These are phyloP conservation scores for Lantana camara DNA, from an alignment of 257 asterid species.

Conservation along the genomic window DNA sequence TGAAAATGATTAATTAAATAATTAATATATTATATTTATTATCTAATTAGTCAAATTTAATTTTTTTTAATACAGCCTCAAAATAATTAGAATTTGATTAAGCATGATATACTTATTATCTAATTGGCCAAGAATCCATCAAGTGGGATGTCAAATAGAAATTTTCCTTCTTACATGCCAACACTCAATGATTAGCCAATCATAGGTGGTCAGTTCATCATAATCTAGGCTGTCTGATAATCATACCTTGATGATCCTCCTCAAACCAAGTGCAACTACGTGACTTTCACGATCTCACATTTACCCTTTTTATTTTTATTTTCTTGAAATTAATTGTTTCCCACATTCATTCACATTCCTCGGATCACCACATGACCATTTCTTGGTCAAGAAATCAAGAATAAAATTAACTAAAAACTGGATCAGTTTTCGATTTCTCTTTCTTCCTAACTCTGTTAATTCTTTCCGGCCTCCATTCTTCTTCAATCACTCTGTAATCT, in stretches of 20 bases:
- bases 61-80: too few species aligned
- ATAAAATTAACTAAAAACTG: too few species aligned
- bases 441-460: not conserved
- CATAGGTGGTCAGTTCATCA: not conserved
- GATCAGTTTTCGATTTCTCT: not conserved
- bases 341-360: conserved; percentile 3
- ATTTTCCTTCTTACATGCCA: too few species aligned
- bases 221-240: not conserved
- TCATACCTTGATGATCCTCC: not conserved
- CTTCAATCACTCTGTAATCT: not conserved
- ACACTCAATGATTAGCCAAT: conserved; percentile 1
- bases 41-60: too few species aligned
- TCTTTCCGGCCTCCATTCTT: not conserved
- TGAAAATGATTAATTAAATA: too few species aligned
- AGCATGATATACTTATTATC: too few species aligned
- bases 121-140: too few species aligned
- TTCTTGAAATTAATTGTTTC: not conserved
- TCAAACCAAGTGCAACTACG: not conserved
- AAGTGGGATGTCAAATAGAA: too few species aligned
- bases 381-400: conserved; percentile 8
- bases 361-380: conserved; percentile 51
- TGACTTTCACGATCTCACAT: conserved; percentile 8
- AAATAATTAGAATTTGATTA: too few species aligned
- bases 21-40: too few species aligned
- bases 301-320: not conserved